A percentile compares a stretch with the other conserved stretches of the same genome.
These are phyloP conservation scores for Paraphaeosphaeria sporulosa DNA, from an alignment of 2,329 filamentous ascomycete genomes.

Conservation along the genomic window DNA sequence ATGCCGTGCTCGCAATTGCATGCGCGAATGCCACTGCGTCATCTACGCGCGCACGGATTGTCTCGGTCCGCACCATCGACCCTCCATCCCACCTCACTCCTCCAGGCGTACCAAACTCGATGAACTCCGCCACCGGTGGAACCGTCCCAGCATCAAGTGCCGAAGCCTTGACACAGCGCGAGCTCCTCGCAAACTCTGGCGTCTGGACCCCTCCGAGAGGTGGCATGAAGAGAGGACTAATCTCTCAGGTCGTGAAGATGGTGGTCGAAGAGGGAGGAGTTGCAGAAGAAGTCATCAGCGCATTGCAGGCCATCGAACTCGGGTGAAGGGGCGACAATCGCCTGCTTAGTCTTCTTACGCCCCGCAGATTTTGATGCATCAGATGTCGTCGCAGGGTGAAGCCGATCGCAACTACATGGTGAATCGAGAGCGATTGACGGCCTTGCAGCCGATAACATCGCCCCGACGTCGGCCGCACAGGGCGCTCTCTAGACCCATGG, in stretches of 20 bases:
- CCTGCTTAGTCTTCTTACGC: conserved; percentile 1
- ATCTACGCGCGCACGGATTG: conserved; percentile 42
- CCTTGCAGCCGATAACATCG: neutral
- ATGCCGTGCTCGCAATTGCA: conserved; percentile 86
- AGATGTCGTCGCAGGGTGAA: neutral
- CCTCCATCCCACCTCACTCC: conserved; percentile 58
- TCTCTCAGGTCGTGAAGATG: conserved; percentile 78
- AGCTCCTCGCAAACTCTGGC: conserved; percentile 66
- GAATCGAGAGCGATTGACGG: neutral
- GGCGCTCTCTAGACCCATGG: neutral
- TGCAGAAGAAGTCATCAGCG: conserved; percentile 84
- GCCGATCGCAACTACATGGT: conserved; percentile 1
- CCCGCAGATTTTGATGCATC: neutral
- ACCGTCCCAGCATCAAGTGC: conserved; percentile 46
- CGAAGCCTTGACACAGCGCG: conserved; percentile 56
- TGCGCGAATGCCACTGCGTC: conserved; percentile 58
- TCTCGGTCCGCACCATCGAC: conserved; percentile 59
- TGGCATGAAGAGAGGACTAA: conserved; percentile 76
- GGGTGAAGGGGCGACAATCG: conserved; percentile 30
- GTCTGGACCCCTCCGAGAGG: conserved; percentile 89
- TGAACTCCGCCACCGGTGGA: conserved; percentile 56
- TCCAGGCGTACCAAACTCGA: conserved; percentile 56
- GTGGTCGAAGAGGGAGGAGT: conserved; percentile 81
- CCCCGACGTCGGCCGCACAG: neutral
- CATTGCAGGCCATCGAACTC: conserved; percentile 75